Conservation (phyloP, 345 rosid species). For the Lenwebbia sp. region DNA sequence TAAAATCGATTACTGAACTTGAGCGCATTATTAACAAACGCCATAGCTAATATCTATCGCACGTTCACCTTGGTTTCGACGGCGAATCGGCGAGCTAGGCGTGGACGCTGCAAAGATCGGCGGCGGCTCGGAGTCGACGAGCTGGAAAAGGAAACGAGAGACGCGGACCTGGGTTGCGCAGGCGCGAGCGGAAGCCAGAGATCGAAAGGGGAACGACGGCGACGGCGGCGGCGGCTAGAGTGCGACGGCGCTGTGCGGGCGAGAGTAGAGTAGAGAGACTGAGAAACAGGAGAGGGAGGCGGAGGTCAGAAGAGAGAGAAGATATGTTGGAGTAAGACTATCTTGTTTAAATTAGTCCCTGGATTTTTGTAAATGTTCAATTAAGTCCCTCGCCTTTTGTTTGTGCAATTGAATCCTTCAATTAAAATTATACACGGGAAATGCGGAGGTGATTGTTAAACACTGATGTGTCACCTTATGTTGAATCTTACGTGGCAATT, state of each 20-base stretch:
- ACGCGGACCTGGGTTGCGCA: background rate
- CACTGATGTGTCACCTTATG: too few species aligned
- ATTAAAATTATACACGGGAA: too few species aligned
- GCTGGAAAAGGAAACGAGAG: background rate
- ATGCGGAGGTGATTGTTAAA: too few species aligned
- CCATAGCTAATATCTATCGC: too few species aligned
- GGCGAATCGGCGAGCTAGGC: background rate
- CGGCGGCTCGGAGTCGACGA: background rate
- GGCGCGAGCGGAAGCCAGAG: background rate
- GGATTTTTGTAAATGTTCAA: background rate
- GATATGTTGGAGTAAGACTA: background rate
- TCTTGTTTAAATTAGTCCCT: background rate
- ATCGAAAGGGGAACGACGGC: background rate
- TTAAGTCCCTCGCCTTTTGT: background rate
- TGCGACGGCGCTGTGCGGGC: background rate
- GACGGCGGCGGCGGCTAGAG: background rate
- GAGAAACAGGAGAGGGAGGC: background rate
- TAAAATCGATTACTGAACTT: background rate
- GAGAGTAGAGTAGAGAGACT: background rate
- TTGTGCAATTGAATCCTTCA: background rate
- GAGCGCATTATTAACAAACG: background rate
- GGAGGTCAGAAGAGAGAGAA: background rate
- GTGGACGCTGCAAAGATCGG: background rate
- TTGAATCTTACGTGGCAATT: too few species aligned
- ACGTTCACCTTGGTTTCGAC: background rate